Conservation (phyloP, 108 stramenopile genomes). For the Schizochytrium sp. region DNA sequence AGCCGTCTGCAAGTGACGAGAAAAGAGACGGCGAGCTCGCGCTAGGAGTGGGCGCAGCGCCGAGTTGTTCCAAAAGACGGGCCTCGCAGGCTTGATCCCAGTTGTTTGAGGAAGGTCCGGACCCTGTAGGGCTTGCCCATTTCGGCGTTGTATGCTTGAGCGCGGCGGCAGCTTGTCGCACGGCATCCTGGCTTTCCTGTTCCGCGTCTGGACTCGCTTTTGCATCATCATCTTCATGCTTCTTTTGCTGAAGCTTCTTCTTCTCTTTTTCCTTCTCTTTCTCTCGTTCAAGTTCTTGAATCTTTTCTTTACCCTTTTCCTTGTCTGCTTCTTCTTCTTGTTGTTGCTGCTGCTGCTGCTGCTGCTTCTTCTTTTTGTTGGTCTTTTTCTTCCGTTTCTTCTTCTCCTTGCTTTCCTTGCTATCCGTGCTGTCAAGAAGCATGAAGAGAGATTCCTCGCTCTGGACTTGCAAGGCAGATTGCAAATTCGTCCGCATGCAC, state of each 20-base stretch:
- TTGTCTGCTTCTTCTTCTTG: neutral
- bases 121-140: neutral
- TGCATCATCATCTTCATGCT: neutral
- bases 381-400: neutral
- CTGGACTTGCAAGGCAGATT: neutral
- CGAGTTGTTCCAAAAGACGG: neutral
- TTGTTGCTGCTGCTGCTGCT: neutral
- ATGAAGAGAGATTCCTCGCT: neutral
- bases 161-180: no score
- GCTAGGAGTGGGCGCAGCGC: neutral
- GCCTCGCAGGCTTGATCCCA: neutral
- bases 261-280: neutral
- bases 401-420: neutral
- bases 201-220: neutral
- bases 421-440: neutral
- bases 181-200: neutral
- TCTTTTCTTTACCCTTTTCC: neutral
- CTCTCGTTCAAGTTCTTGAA: neutral
- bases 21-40: no score
- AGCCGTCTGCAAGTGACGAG: neutral
- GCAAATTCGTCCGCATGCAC: slow-evolving; percentile 7
- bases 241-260: neutral
- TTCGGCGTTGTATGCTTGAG: neutral
- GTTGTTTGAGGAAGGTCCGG: neutral
- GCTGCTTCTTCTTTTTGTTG: neutral